phyloP scores from a whole-genome alignment of 1,139 yeast genomes.

The Scheffersomyces cryptocercus region DNA sequence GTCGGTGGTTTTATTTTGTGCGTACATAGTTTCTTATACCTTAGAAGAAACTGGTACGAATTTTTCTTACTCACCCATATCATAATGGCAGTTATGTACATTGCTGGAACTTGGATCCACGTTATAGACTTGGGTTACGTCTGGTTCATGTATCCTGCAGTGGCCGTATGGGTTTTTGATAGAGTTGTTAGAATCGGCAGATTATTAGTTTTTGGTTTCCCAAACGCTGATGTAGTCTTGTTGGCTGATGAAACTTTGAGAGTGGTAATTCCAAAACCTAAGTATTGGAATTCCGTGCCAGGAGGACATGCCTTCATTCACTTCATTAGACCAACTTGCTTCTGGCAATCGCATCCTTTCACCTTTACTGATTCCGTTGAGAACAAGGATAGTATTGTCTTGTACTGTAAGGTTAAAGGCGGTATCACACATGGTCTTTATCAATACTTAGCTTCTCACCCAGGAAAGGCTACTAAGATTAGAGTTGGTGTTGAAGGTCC shows the following conservation, averaged over 20 bases:
- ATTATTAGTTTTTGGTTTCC: constrained; percentile 17
- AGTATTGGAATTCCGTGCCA: constrained; percentile 18
- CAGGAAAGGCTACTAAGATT: constrained; percentile 25
- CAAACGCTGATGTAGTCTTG: constrained; percentile 14
- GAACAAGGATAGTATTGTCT: constrained; percentile 21
- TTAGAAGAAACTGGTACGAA: constrained; percentile 20
- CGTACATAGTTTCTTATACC: constrained; percentile 14
- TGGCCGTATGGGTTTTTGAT: constrained; percentile 22
- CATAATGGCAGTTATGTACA: constrained; percentile 15
- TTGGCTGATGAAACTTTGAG: constrained; percentile 17
- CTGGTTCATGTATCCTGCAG: constrained; percentile 15
- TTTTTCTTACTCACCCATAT: constrained; percentile 18
- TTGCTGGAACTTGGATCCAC: constrained; percentile 18
- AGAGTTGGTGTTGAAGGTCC: constrained; percentile 46
- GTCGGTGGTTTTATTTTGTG: constrained; percentile 28
- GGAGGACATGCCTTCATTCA: constrained; percentile 23
- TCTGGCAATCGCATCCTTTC: constrained; percentile 50
- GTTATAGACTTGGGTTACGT: constrained; percentile 16
- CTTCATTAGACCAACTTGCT: constrained; percentile 23
- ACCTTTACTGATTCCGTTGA: constrained; percentile 30
- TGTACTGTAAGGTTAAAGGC: constrained; percentile 36
- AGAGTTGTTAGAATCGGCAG: constrained; percentile 15
- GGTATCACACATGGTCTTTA: constrained; percentile 38
- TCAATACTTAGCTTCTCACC: constrained; percentile 27
- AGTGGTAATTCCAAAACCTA: constrained; percentile 17